Base-by-base conservation (phyloP, 108 stramenopile species). In the Pinguiococcus pyrenoidosus region DNA sequence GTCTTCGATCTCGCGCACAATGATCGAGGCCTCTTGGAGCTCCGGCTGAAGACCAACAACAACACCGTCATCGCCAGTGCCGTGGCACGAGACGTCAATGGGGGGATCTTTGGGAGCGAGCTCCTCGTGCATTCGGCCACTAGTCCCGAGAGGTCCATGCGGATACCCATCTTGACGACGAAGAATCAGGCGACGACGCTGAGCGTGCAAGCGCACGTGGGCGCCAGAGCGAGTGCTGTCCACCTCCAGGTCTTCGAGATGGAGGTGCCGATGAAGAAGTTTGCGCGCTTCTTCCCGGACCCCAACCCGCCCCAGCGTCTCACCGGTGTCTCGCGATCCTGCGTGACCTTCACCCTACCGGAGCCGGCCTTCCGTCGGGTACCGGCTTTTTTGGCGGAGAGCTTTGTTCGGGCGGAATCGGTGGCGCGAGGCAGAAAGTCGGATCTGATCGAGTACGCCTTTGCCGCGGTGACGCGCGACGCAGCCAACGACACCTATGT, bases 211-310 rank as follows among this genome's bases (percentile, higher is more conserved):
- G 58, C 34, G 23, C 60, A 72, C 28, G 66, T 75, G 4, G 56
- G 58, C 3, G 29, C 59, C 14, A 42, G 74, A 1, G 46, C 52
- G 20, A 24, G 37, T 13, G 34, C 64, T 9, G 56, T 29, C 28
- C 22, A 29, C 6, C 57, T 73, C 18, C 57, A 54, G 46, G 69
- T 66, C 27, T 69, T 69, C 39, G 74, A 75, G 36, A 17, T 40
- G 27, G 44, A 56, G 16, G 21, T 32, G 26, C 3, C n/a, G 14
- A 16, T 75, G 1, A 53, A 69, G 10, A 52, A 47, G 32, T 73
- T 73, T 26, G 54, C 65, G 24, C 20, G 21, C 41, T 46, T 67
- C 28, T 12, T n/a, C 27, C 32, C 12, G 18, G 28, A 44, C 29
- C 24, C 6, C 1, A 29, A 56, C 1, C 32, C 40, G 22, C 14